These are phyloP conservation scores for Cucurbita argyrosperma DNA, from an alignment of 306 rosid genomes.

Conservation along the genomic window DNA sequence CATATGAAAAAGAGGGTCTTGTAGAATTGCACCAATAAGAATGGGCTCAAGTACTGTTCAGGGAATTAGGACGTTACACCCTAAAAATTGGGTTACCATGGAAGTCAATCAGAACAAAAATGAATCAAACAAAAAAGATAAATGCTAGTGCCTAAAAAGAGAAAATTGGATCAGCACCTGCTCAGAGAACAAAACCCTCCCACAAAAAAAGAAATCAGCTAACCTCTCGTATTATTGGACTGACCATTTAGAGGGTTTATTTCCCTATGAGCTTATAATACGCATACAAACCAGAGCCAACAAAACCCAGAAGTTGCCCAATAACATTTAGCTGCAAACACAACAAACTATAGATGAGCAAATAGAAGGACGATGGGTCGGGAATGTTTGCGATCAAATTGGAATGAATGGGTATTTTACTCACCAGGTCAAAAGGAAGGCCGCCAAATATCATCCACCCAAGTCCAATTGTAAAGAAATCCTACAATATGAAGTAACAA, in stretches of 20 bases:
- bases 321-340: constrained; percentile 57
- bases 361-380: background rate
- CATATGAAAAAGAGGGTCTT: background rate
- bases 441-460: constrained; percentile 93
- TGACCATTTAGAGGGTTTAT: constrained; percentile 2
- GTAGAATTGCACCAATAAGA: background rate
- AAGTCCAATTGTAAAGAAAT: constrained; percentile 76
- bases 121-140: background rate
- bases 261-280: constrained; percentile 73
- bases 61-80: background rate
- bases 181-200: background rate
- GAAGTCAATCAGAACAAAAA: background rate
- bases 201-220: background rate
- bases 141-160: background rate
- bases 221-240: background rate
- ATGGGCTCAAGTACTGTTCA: background rate
- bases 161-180: background rate
- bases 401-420: constrained; percentile 2
- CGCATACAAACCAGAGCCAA: constrained; percentile 80
- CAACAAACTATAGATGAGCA: background rate
- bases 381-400: background rate
- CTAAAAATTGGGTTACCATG: background rate
- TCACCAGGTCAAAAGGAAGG: constrained; percentile 59
- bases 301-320: constrained; percentile 71
- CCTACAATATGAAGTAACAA: constrained; percentile 24